phyloP scores from a whole-genome alignment of 345 rosid genomes.

The Eutrema japonicum region DNA sequence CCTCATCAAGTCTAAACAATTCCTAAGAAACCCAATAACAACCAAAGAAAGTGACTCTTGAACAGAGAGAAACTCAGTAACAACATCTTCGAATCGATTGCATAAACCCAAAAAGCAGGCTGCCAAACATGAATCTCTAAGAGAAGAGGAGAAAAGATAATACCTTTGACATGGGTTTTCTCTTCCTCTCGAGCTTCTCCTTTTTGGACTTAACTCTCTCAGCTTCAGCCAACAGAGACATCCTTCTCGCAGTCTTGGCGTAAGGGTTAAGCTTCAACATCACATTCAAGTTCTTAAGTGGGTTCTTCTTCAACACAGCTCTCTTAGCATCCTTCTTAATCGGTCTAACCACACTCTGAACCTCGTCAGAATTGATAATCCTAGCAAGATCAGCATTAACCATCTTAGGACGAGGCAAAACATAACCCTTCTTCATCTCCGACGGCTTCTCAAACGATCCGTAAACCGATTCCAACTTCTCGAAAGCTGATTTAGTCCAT shows the following conservation, averaged over 20 bases:
- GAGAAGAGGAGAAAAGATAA: background rate
- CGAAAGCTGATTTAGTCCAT: conserved; percentile 86
- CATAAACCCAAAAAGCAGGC: background rate
- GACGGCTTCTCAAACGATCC: conserved; percentile 73
- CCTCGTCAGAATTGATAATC: conserved; percentile 39
- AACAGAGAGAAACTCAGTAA: background rate
- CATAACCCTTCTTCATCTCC: conserved; percentile 79
- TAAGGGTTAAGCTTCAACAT: conserved; percentile 76
- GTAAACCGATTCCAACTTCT: conserved; percentile 75
- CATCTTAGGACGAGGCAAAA: conserved; percentile 80
- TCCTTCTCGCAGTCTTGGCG: conserved; percentile 83
- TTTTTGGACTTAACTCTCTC: conserved; percentile 79
- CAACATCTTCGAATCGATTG: too few species aligned
- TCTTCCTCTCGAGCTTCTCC: conserved; percentile 83
- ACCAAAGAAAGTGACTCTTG: background rate
- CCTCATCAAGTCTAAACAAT: background rate
- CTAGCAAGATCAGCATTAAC: conserved; percentile 84
- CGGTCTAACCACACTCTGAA: conserved; percentile 78
- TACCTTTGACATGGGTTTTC: conserved; percentile 69
- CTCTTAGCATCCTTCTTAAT: conserved; percentile 64
- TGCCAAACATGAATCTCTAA: background rate
- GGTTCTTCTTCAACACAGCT: conserved; percentile 82
- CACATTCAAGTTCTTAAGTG: conserved; percentile 70
- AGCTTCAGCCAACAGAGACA: conserved; percentile 80
- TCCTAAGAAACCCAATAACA: background rate